Evolutionary conservation across 208 protist genomes (phyloP).

Genomic region (Endotrypanum monterogeii): DNA sequence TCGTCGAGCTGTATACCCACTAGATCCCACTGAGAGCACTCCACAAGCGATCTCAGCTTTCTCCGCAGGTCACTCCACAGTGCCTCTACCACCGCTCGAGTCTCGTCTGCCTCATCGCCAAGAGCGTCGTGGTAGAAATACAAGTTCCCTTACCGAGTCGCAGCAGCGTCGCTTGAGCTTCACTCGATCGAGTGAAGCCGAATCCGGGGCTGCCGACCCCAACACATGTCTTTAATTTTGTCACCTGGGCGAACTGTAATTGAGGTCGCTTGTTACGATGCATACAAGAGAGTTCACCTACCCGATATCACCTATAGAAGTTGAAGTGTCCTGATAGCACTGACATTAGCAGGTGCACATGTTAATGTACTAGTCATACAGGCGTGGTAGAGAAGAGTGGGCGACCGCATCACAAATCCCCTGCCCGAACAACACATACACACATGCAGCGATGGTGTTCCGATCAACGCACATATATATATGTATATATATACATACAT

Average conservation of each 20-base stretch:
- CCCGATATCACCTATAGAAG: not conserved
- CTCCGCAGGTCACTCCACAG: constrained; percentile 1
- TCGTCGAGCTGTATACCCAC: constrained; percentile 42
- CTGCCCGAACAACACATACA: not conserved
- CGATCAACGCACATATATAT: not conserved
- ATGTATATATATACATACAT: not conserved
- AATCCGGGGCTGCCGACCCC: constrained; percentile 10
- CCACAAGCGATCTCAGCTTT: not conserved
- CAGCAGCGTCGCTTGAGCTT: constrained; percentile 38
- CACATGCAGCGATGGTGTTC: not conserved
- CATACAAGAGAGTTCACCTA: not conserved
- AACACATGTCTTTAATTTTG: constrained; percentile 15
- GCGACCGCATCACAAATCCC: not conserved
- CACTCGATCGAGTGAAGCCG: constrained; percentile 4
- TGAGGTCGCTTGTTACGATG: not conserved
- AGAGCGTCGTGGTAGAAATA: not conserved
- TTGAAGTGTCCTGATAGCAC: not conserved
- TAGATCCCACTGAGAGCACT: constrained; percentile 30
- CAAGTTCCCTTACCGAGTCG: constrained; percentile 11
- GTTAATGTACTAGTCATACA: constrained; percentile 1
- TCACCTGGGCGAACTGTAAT: constrained; percentile 10
- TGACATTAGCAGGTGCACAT: not conserved
- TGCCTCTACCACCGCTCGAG: constrained; percentile 31
- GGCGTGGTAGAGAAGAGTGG: not conserved
- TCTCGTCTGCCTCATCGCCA: constrained; percentile 28